A percentile compares a stretch with the other conserved stretches of the same genome.
These are phyloP conservation scores for Cicer pinnatifidum DNA, from an alignment of 306 rosid genomes.

Conservation along the genomic window DNA sequence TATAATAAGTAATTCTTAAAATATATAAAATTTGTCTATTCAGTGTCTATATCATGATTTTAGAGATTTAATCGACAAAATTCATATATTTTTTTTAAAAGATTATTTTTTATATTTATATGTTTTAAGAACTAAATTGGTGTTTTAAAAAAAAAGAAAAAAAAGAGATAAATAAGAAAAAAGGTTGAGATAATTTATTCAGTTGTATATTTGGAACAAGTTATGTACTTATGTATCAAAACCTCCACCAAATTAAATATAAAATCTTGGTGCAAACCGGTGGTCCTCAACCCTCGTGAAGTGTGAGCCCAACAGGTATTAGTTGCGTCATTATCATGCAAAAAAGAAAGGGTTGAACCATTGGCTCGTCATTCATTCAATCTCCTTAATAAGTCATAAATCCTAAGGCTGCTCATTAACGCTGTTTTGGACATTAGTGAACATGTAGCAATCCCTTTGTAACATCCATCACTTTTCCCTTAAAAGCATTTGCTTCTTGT, in stretches of 20 bases:
- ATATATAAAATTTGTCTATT: too few relatives aligned
- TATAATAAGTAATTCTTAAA: too few relatives aligned
- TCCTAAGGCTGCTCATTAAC: conserved; percentile 11
- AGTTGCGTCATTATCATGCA: conserved; percentile 50
- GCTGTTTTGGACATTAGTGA: conserved; percentile 28
- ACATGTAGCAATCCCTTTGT: conserved; percentile 22
- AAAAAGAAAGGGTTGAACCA: conserved; percentile 37
- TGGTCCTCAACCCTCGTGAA: conserved; percentile 34
- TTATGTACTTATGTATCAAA: neutral
- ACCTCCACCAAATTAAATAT: neutral
- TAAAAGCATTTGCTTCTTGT: conserved; percentile 35
- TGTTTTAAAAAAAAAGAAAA: too few relatives aligned
- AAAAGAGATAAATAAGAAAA: too few relatives aligned
- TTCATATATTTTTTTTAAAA: too few relatives aligned
- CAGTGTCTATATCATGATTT: too few relatives aligned
- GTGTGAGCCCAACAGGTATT: conserved; percentile 38
- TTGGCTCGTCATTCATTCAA: neutral
- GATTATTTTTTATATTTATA: too few relatives aligned
- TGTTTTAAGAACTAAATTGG: too few relatives aligned
- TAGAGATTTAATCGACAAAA: too few relatives aligned
- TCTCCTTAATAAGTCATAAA: neutral
- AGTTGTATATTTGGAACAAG: too few relatives aligned
- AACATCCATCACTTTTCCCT: conserved; percentile 49
- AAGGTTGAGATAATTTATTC: too few relatives aligned
- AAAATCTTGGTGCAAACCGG: conserved; percentile 28